phyloP scores from a whole-genome alignment of 306 rosid genomes.

The Cucurbita pepo region DNA sequence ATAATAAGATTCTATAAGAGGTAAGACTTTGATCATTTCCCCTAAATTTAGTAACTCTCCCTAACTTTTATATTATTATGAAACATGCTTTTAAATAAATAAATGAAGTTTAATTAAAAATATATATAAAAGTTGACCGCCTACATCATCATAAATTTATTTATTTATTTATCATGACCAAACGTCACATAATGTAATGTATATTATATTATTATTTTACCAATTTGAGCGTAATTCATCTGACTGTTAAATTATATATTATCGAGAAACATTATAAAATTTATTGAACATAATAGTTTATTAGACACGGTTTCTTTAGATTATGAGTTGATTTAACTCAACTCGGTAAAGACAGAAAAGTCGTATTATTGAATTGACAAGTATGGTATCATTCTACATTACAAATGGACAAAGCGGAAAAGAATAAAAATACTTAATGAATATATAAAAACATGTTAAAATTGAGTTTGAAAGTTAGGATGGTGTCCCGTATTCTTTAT shows the following conservation, averaged over 20 bases:
- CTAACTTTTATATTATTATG: not conserved
- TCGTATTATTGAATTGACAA: not conserved
- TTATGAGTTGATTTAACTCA: no score
- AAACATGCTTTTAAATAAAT: not conserved
- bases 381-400: not conserved
- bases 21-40: not conserved
- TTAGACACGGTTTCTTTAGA: no score
- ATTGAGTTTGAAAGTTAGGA: not conserved
- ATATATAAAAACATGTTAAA: not conserved
- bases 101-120: not conserved
- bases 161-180: no score
- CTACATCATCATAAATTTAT: no score
- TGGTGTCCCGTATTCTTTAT: not conserved
- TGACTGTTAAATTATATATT: no score
- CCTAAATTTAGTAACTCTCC: not conserved
- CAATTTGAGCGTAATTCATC: no score
- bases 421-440: not conserved
- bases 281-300: no score
- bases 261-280: no score
- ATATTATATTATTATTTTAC: no score
- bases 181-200: no score
- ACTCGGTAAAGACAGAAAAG: no score
- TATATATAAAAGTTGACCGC: no score
- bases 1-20: not conserved
- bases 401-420: not conserved